phyloP scores from a whole-genome alignment of 495 filamentous ascomycete species.

The Lasiosphaeria miniovina region DNA sequence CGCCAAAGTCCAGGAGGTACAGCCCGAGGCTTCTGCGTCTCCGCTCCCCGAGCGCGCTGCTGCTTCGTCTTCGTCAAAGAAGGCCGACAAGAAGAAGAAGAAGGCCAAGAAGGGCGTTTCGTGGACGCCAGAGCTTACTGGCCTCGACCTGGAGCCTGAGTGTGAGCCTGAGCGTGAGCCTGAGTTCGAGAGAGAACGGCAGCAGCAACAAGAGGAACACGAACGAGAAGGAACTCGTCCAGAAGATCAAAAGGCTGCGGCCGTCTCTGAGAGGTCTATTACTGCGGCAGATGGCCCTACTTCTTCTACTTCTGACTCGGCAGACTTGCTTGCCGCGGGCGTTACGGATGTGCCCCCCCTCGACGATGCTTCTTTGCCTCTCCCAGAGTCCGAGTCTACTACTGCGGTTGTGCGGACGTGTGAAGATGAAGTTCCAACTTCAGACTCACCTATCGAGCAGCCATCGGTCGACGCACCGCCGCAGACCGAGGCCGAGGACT shows the following conservation, averaged over 20 bases:
- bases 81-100: slow-evolving; percentile 31
- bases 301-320: too few species aligned
- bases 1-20: neutral
- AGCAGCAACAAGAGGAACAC: too few species aligned
- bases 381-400: too few species aligned
- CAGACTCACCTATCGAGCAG: neutral
- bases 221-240: too few species aligned
- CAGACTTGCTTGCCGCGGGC: too few species aligned
- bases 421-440: neutral
- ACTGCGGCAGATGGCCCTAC: too few species aligned
- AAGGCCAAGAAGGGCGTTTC: slow-evolving; percentile 28
- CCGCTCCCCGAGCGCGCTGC: slow-evolving; percentile 8
- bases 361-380: too few species aligned
- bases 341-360: too few species aligned
- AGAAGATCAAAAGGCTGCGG: too few species aligned
- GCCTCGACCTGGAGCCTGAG: neutral
- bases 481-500: slow-evolving; percentile 8
- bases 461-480: neutral
- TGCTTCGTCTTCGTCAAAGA: slow-evolving; percentile 18
- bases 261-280: too few species aligned
- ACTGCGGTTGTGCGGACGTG: too few species aligned
- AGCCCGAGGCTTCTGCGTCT: slow-evolving; percentile 1
- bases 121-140: slow-evolving; percentile 8
- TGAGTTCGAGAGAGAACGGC: neutral
- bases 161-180: neutral